Evolutionary conservation across 2,329 filamentous ascomycete genomes (phyloP).

Genomic region (Neonectria faginata): DNA sequence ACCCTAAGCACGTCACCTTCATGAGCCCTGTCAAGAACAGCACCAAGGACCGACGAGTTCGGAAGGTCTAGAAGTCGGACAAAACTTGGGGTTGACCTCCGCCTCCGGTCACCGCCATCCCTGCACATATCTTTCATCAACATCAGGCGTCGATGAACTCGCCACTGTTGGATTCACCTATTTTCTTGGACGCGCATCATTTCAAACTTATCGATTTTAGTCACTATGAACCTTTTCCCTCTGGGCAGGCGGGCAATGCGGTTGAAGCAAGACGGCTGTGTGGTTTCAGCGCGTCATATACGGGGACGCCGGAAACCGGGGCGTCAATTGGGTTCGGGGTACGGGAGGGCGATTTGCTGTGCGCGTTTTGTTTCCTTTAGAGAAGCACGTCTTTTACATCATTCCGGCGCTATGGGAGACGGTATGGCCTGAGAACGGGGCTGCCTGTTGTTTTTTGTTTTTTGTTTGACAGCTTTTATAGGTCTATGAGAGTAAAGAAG

Average conservation of each 20-base stretch:
- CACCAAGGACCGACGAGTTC: constrained; percentile 48
- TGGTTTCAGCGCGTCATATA: constrained; percentile 37
- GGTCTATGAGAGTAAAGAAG: constrained; percentile 24
- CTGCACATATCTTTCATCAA: constrained; percentile 26
- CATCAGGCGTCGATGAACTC: constrained; percentile 27
- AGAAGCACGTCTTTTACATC: constrained; percentile 34
- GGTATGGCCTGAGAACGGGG: constrained; percentile 27
- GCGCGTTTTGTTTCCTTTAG: constrained; percentile 37
- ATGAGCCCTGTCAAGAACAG: constrained; percentile 63
- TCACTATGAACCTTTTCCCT: constrained; percentile 34
- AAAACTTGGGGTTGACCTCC: neutral
- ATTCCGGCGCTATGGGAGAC: constrained; percentile 38
- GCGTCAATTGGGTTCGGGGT: constrained; percentile 33
- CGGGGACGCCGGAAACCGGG: constrained; percentile 26
- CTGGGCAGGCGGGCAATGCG: constrained; percentile 33
- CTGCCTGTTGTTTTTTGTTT: constrained; percentile 16
- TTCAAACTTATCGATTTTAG: constrained; percentile 48
- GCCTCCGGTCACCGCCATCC: neutral
- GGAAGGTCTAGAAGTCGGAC: constrained; percentile 41
- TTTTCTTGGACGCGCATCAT: constrained; percentile 45
- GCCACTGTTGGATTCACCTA: constrained; percentile 42
- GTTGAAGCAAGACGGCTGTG: constrained; percentile 36
- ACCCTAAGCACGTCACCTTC: constrained; percentile 67
- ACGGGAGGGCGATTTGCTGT: constrained; percentile 23
- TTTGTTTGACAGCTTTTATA: constrained; percentile 19